A percentile compares a stretch with the other conserved stretches of the same genome.
Conservation (phyloP, 176 grass and related monocot genomes). For the Puya raimondii region DNA sequence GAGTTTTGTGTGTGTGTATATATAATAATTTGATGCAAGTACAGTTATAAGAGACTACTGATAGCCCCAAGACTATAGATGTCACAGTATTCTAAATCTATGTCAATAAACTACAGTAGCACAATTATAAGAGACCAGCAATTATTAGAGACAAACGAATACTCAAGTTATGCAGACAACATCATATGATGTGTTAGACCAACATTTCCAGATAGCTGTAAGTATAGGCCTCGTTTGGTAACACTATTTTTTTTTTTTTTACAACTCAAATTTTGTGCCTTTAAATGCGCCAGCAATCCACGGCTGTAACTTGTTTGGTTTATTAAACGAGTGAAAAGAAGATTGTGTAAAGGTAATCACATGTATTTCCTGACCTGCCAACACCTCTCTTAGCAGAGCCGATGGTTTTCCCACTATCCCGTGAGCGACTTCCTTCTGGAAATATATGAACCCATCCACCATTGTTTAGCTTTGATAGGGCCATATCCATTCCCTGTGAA, state of each 20-base stretch:
- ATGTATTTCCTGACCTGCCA: constrained; percentile 52
- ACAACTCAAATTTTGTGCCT: no score
- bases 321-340: neutral
- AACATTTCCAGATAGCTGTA: no score
- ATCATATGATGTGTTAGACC: no score
- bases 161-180: no score
- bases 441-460: constrained; percentile 99
- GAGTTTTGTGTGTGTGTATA: no score
- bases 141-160: no score
- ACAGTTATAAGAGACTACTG: neutral
- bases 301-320: no score
- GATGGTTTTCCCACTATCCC: constrained; percentile 79
- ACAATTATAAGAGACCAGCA: no score
- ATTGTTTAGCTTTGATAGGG: constrained; percentile 77
- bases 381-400: constrained; percentile 85
- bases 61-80: neutral
- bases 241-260: no score
- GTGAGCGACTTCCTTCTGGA: constrained; percentile 89
- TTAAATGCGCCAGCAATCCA: no score
- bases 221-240: no score
- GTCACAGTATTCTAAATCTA: neutral
- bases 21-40: neutral
- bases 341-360: neutral
- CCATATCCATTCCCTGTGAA: constrained; percentile 88
- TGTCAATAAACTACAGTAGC: no score